phyloP scores from a whole-genome alignment of 1,139 yeast genomes.

The Hyphopichia pseudoburtonii region DNA sequence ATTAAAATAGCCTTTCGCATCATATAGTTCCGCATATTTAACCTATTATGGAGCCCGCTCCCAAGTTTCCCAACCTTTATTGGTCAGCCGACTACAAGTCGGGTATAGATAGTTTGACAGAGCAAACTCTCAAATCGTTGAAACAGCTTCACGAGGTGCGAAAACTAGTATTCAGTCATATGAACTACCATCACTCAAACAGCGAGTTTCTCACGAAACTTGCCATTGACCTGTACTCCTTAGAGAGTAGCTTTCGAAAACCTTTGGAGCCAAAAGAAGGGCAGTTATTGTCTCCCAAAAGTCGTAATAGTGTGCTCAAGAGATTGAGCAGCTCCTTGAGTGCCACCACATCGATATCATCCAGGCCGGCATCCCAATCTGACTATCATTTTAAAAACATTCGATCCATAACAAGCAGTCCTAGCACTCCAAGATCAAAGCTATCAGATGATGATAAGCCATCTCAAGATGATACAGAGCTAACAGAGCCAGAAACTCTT shows the following conservation, averaged over 20 bases:
- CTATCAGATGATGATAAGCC: not conserved
- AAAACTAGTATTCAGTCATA: conserved; percentile 37
- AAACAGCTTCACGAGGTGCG: conserved; percentile 45
- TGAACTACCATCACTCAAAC: conserved; percentile 39
- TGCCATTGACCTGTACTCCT: conserved; percentile 22
- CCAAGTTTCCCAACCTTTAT: conserved; percentile 31
- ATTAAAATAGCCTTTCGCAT: no score
- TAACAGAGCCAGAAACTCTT: not conserved
- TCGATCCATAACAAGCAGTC: conserved; percentile 3
- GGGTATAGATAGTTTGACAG: conserved; percentile 33
- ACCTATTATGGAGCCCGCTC: not conserved
- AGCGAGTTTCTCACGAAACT: conserved; percentile 33
- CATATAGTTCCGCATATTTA: not conserved
- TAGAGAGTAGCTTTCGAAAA: conserved; percentile 23
- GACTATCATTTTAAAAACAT: conserved; percentile 7
- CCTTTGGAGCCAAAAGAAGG: not conserved
- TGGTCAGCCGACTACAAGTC: conserved; percentile 47
- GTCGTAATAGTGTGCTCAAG: not conserved
- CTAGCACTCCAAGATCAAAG: conserved; percentile 3
- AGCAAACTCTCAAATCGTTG: conserved; percentile 34
- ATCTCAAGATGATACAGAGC: conserved; percentile 1
- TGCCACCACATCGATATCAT: not conserved
- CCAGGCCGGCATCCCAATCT: conserved; percentile 12
- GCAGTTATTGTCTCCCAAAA: not conserved
- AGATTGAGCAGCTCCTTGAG: conserved; percentile 1